phyloP scores from a whole-genome alignment of 352 stramenopile genomes.

The Thalassiosira ordinaria region DNA sequence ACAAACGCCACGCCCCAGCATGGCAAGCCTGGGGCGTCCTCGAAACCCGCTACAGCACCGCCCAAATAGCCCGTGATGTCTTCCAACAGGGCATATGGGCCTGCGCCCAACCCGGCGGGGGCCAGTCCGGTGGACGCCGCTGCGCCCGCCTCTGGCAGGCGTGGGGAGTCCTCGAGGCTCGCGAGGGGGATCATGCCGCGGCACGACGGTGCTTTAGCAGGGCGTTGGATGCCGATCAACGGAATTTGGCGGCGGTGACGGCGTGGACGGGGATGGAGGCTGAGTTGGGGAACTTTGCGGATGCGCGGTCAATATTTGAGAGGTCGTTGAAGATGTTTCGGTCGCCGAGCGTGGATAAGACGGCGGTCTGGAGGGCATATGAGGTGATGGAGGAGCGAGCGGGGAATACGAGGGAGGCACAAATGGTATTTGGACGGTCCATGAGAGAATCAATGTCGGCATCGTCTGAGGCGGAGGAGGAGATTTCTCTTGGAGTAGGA shows the following conservation, averaged over 20 bases:
- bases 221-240: conserved; percentile 82
- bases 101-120: conserved; percentile 74
- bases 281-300: conserved; percentile 67
- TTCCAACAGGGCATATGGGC: conserved; percentile 87
- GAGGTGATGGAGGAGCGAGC: conserved; percentile 82
- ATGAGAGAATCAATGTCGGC: conserved; percentile 72
- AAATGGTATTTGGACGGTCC: conserved; percentile 73
- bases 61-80: conserved; percentile 74
- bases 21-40: conserved; percentile 87
- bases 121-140: conserved; percentile 76
- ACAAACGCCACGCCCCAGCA: conserved; percentile 80
- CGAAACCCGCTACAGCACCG: conserved; percentile 75
- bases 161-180: conserved; percentile 80
- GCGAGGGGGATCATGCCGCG: conserved; percentile 75
- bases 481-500: no score
- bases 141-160: conserved; percentile 86
- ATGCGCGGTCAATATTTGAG: conserved; percentile 76
- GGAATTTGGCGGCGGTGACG: conserved; percentile 80
- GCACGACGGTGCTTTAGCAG: conserved; percentile 81
- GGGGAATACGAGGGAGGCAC: conserved; percentile 68
- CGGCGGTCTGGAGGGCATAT: conserved; percentile 73
- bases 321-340: conserved; percentile 74
- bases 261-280: conserved; percentile 84
- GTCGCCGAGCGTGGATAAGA: conserved; percentile 73
- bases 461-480: neutral